Evolutionary conservation across 2,329 filamentous ascomycete species (phyloP).

Genomic region (Xylariaceae sp.): DNA sequence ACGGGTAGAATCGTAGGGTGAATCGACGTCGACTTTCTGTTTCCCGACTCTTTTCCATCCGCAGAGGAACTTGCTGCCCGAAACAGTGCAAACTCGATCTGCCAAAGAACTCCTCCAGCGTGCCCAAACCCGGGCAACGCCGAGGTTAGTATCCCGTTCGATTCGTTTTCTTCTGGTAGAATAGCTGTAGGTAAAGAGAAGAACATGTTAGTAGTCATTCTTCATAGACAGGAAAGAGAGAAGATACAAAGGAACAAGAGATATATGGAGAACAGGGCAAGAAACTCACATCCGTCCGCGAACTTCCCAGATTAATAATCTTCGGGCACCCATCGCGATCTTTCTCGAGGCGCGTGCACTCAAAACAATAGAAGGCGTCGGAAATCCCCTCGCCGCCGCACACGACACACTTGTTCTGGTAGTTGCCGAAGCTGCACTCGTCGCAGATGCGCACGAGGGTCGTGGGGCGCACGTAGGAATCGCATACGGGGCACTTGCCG

Average conservation of each 20-base stretch:
- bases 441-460: conserved; percentile 98
- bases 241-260: conserved; percentile 2
- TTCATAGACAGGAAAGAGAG: too few species aligned
- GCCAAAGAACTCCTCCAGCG: not conserved
- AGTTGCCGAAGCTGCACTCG: conserved; percentile 99
- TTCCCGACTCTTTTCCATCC: too few species aligned
- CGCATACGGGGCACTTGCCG: conserved; percentile 98
- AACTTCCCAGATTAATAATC: conserved; percentile 97
- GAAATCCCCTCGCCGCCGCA: conserved; percentile 97
- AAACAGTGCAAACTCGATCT: too few species aligned
- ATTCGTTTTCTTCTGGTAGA: conserved; percentile 66
- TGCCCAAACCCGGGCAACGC: conserved; percentile 49
- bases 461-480: conserved; percentile 96
- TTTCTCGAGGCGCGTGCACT: conserved; percentile 95
- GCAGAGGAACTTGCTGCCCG: too few species aligned
- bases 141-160: conserved; percentile 52
- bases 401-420: conserved; percentile 99
- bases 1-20: too few species aligned
- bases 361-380: conserved; percentile 98
- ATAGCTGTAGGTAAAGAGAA: conserved; percentile 40
- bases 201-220: conserved; percentile 23
- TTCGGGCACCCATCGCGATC: conserved; percentile 97
- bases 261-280: conserved; percentile 39
- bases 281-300: conserved; percentile 76
- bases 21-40: too few species aligned